Evolutionary conservation across 306 rosid genomes (phyloP).

Genomic region (Vicia faba): DNA sequence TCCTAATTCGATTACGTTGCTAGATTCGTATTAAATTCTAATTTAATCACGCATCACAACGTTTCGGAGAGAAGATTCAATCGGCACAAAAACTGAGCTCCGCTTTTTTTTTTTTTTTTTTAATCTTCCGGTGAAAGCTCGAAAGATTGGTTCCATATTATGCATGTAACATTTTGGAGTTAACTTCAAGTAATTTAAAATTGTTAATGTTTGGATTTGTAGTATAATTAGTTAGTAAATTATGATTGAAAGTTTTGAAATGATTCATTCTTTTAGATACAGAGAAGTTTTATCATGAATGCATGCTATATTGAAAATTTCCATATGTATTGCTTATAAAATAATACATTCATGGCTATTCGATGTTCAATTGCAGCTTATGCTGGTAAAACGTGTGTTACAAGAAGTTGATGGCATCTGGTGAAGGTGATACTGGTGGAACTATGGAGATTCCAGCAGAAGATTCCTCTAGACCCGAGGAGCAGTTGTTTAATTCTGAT

Average conservation of each 20-base stretch:
- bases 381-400: constrained; percentile 34
- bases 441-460: constrained; percentile 42
- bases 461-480: constrained; percentile 43
- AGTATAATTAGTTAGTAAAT: background rate
- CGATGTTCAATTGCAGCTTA: constrained; percentile 40
- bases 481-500: constrained; percentile 41
- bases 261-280: background rate
- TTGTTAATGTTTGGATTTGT: constrained; percentile 19
- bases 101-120: constrained; percentile 17
- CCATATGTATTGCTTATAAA: background rate
- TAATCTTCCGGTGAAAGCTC: constrained; percentile 12
- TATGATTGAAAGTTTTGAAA: background rate
- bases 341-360: constrained; percentile 21
- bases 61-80: background rate
- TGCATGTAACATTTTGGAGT: constrained; percentile 25
- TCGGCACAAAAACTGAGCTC: constrained; percentile 26
- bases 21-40: constrained; percentile 8
- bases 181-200: constrained; percentile 15
- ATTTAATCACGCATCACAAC: constrained; percentile 26
- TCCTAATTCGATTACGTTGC: background rate
- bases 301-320: constrained; percentile 10
- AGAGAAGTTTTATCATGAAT: background rate
- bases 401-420: constrained; percentile 46
- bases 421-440: constrained; percentile 47
- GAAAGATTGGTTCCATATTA: background rate